phyloP scores from a whole-genome alignment of 371 early-diverging fungal species.

The Lichtheimia ramosa region DNA sequence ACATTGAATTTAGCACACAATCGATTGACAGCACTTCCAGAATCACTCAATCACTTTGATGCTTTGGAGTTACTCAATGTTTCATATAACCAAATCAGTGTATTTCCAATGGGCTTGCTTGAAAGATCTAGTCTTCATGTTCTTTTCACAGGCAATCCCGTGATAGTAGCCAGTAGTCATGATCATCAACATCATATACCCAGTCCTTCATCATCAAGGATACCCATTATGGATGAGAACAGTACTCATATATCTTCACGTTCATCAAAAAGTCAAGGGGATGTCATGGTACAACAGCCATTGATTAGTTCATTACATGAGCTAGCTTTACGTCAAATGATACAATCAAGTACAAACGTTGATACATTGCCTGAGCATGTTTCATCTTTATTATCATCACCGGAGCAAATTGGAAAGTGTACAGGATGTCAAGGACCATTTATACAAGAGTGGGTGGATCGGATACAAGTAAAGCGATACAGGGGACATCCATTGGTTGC shows the following conservation, averaged over 20 bases:
- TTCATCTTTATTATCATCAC: too few relatives aligned
- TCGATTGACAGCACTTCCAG: background rate
- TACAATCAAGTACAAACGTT: too few relatives aligned
- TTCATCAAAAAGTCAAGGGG: too few relatives aligned
- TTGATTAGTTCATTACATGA: too few relatives aligned
- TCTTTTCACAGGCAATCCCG: conserved; percentile 1
- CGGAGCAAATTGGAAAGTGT: background rate
- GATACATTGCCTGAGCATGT: too few relatives aligned
- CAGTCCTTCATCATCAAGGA: too few relatives aligned
- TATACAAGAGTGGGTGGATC: background rate
- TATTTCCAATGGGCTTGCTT: background rate
- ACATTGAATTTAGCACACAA: background rate
- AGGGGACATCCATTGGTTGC: background rate
- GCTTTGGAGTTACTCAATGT: background rate
- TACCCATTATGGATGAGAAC: too few relatives aligned
- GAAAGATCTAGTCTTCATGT: background rate
- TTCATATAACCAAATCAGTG: background rate
- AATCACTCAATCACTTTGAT: background rate
- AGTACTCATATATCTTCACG: too few relatives aligned
- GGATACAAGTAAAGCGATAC: background rate
- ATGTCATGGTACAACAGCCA: too few relatives aligned
- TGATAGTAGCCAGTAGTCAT: background rate
- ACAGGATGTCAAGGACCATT: background rate
- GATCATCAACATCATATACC: too few relatives aligned
- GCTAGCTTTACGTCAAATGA: too few relatives aligned